Base-by-base conservation (phyloP, 768 basidiomycete species). In the Xerocomus spinulosus region DNA sequence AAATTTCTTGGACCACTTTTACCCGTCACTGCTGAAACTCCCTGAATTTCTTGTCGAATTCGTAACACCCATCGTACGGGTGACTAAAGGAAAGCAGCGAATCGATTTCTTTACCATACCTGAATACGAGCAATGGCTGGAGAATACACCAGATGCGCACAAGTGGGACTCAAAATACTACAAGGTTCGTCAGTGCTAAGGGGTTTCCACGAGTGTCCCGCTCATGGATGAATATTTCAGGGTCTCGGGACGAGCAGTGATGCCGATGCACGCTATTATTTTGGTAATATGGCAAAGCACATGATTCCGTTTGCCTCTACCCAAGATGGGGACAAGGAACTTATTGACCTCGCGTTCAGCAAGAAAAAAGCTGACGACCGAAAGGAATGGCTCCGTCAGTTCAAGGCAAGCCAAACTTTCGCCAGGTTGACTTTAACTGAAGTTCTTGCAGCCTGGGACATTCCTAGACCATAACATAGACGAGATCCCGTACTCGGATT, bases 301-400 rank as follows among this genome's bases (percentile, higher is more conserved):
- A 87, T 95, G 78, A 90, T 99, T 46, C 88, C 92, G 0, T 98
- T 99, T 70, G 78, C 87, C 3, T 70, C 82, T 3, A 83, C 82
- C 4, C 81, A 87, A 60, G 78, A 84, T 0, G 92, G 85, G 3
- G 96, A 98, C 56, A 82, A 81, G 37, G 84, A 83, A 7, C 76
- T 97, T 29, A 95, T 99, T 51, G 96, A 99, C 33, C 83, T 99
- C 47, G 96, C 96, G 0, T 99, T 99, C 76, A 97, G 92, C 74
- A 99, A 98, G 81, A 98, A 97, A 77, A 97, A 95, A 63, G 90
- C 93, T 0, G 96, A 99, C 50, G 93, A 97, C 3, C 85, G 96
- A 44, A 98, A 99, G 67, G 96, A 99, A 48, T 99, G 96, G 96
- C 72, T 99, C 12, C 79, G 96, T 20, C 85, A 91, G 51, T 95